Evolutionary conservation across 768 basidiomycete genomes (phyloP), one percentile per base, ranked within the genome.

Genomic region (Cystofilobasidium macerans): DNA sequence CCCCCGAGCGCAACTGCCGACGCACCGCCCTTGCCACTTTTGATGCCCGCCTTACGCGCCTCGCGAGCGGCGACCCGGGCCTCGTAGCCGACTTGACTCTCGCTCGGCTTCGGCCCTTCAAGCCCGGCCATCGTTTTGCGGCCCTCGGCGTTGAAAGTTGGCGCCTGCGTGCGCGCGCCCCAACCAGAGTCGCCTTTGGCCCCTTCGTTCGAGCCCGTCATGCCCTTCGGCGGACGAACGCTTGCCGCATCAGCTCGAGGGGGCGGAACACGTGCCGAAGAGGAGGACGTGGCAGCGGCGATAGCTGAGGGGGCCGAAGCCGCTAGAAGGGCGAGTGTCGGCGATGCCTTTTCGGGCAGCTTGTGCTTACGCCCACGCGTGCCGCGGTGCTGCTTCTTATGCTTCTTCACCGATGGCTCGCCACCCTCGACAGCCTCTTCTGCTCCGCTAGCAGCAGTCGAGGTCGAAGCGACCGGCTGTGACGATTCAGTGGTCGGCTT

Each of bases 1-100:
- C 75, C 57, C 28, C 69, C 70, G 28, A 54, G 9, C 18, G 51
- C 6, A 30, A 16, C 13, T 7, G 7, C 73, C 74, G 33, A 63
- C 67, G 76, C 74, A 69, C 70, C 42, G 42, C 42, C 71, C 60
- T 70, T 74, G 48, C 67, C 54, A 68, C 67, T 54, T 12, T 54
- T 54, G 51, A 54, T 28, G 13, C 26, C 28, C 69, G 65, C 40
- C 69, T 72, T 61, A 22, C 45, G 62, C 1, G 56, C 67, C 28
- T 58, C 45, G 32, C 47, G 58, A 36, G 38, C 43, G 5, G 20
- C 45, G 61, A 68, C 57, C 47, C 67, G 57, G 2, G 38, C 47
- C 47, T 36, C 33, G 35, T 68, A 61, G 45, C 62, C 67, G 6
- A 16, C 14, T 38, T 40, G 56, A 2, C 43, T 63, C 36, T 68